Base-by-base conservation (phyloP, 2,329 filamentous ascomycete species). In the Macrophomina phaseolina region DNA sequence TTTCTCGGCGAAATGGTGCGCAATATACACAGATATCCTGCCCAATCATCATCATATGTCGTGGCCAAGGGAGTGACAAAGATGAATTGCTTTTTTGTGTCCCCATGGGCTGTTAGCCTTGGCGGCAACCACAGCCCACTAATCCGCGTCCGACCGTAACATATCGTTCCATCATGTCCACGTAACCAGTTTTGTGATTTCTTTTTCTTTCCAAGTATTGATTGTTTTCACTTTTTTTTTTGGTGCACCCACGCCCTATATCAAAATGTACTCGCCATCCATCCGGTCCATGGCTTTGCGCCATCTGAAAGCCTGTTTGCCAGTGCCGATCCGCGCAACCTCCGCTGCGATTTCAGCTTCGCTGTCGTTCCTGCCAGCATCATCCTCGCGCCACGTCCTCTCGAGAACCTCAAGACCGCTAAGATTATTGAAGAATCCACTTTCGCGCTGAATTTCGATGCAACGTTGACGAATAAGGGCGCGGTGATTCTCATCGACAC, bases 341-440 rank as follows among this genome's bases (percentile, higher is more conserved):
- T 66, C 52, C 28, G 45, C 49, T n/a, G 58, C 72, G 38, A 73
- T 56, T 56, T 49, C 46, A 8, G 52, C 34, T 23, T 64, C 40
- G 42, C 45, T 16, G 42, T 68, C 58, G 38, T 72, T 69, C 48
- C 76, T 67, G 14, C 73, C 73, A 60, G 74, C 73, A 65, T 79
- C 77, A 60, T 88, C 85, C 60, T 84, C 85, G 12, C 84, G 83
- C 94, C 94, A 97, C 16, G 97, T 86, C 73, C 89, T 89, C 82
- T 97, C 94, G 49, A 97, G 80, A 4, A 97, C 88, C 73, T 95
- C 91, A 32, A 97, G 84, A 7, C 91, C 93, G 6, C 91, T 91
- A 48, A 96, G 85, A 76, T 97, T 97, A 80, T 97, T 97, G 84
- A 93, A 92, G 80, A 97, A 97, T 1, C 94, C 94, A 64, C 91